phyloP scores from a whole-genome alignment of 2,329 filamentous ascomycete genomes.

The Colletotrichum shisoi region DNA sequence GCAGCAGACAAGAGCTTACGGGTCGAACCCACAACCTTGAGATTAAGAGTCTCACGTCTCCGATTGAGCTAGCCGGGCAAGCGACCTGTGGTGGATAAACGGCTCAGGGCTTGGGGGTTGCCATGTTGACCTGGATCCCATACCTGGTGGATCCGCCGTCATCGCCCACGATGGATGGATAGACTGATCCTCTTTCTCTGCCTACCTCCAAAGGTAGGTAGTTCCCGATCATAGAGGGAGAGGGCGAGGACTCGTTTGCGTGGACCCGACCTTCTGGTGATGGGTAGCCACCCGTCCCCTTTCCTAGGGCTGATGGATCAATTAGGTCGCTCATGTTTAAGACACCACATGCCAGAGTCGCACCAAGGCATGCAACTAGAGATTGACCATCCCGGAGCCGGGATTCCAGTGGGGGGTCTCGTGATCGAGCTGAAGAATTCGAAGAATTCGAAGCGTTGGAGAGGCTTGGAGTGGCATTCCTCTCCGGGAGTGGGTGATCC shows the following conservation, averaged over 20 bases:
- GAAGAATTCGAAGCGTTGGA: neutral
- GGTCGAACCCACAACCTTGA: conserved; percentile 65
- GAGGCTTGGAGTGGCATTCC: neutral
- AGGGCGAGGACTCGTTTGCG: neutral
- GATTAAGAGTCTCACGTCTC: conserved; percentile 77
- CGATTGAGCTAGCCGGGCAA: conserved; percentile 72
- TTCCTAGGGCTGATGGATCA: conserved; percentile 18
- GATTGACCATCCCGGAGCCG: neutral
- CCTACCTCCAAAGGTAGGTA: neutral
- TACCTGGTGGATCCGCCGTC: neutral
- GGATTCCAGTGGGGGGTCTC: neutral
- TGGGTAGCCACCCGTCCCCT: neutral
- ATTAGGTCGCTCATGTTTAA: conserved; percentile 12
- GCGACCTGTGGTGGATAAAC: conserved; percentile 4
- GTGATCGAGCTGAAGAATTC: neutral
- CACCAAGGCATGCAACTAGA: conserved; percentile 7
- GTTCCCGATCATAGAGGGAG: neutral
- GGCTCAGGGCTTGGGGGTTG: neutral
- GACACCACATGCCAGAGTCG: conserved; percentile 33
- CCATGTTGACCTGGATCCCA: neutral
- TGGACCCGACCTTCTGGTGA: neutral
- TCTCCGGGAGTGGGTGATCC: neutral
- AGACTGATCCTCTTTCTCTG: neutral
- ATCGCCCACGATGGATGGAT: neutral
- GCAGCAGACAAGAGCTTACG: conserved; percentile 19